Percentiles rank a stretch among this genome's conserved stretches.
Conservation (phyloP, 2,329 filamentous ascomycete species). For the Thermothelomyces thermophilus region DNA sequence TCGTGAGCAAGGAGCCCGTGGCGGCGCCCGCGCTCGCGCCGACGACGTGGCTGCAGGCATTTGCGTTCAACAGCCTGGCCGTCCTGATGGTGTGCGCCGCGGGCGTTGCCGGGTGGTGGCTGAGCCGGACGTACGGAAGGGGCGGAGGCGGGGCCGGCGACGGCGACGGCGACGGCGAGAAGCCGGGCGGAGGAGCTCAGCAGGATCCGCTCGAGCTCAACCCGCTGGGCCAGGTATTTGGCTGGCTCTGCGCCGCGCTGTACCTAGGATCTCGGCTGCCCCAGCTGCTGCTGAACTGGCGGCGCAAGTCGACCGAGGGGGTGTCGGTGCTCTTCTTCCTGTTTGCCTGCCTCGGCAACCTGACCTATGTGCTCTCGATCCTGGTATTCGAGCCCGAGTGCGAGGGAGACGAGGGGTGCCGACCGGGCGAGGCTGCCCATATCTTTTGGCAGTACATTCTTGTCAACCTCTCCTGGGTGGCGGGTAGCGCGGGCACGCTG, state of each 20-base stretch:
- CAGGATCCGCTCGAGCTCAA: slow-evolving; percentile 59
- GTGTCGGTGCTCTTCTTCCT: slow-evolving; percentile 93
- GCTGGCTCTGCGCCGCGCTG: slow-evolving; percentile 81
- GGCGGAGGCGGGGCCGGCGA: slow-evolving; percentile 41
- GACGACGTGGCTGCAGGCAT: slow-evolving; percentile 48
- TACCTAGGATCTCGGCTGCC: slow-evolving; percentile 88
- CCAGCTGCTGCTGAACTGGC: slow-evolving; percentile 86
- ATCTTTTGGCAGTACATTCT: slow-evolving; percentile 78
- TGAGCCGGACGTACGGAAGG: slow-evolving; percentile 49
- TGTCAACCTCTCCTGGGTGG: slow-evolving; percentile 85
- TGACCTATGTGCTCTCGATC: slow-evolving; percentile 89
- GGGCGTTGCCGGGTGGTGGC: slow-evolving; percentile 79
- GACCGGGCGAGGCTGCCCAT: slow-evolving; percentile 53
- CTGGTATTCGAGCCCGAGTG: slow-evolving; percentile 81
- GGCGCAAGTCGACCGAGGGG: slow-evolving; percentile 86
- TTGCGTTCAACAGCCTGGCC: slow-evolving; percentile 67
- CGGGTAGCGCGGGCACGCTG: slow-evolving; percentile 82
- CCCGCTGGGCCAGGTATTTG: slow-evolving; percentile 78
- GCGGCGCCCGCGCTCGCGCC: slow-evolving; percentile 37
- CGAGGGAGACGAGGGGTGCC: slow-evolving; percentile 44
- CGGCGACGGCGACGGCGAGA: slow-evolving; percentile 42
- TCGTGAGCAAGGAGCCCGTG: slow-evolving; percentile 46
- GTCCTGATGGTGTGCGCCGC: slow-evolving; percentile 77
- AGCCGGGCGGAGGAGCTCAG: slow-evolving; percentile 29
- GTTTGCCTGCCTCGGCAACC: slow-evolving; percentile 90